A percentile compares a stretch with the other conserved stretches of the same genome.
Conservation (phyloP, 169 alveolate species). For the Sarcocystis neurona region DNA sequence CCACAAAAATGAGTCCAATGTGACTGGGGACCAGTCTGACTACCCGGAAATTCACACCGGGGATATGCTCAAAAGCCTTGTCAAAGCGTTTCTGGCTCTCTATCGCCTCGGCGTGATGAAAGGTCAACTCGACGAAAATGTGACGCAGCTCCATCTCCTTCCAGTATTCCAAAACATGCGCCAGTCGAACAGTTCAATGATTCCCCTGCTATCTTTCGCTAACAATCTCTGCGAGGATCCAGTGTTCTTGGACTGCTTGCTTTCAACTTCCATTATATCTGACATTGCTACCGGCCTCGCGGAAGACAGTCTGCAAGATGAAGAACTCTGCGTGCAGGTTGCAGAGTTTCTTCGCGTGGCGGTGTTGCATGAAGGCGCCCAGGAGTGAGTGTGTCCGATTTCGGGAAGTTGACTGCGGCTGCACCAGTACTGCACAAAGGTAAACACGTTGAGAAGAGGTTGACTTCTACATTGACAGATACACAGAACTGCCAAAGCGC, state of each 20-base stretch:
- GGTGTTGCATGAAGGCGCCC: constrained; percentile 13
- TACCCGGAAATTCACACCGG: too few relatives aligned
- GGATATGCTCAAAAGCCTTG: not conserved
- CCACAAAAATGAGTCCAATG: too few relatives aligned
- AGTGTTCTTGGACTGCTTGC: constrained; percentile 5
- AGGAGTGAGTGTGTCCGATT: not conserved
- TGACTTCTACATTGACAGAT: not conserved
- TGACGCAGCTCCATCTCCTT: not conserved
- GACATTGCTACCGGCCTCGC: constrained; percentile 20
- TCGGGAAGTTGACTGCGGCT: not conserved
- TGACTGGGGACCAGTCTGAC: too few relatives aligned
- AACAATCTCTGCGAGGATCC: constrained; percentile 23
- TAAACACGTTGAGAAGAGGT: not conserved
- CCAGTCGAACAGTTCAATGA: not conserved
- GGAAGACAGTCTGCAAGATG: not conserved
- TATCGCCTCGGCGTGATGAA: constrained; percentile 22
- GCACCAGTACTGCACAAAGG: not conserved
- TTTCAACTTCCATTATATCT: not conserved
- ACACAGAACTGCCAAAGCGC: not conserved
- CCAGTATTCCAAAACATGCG: not conserved
- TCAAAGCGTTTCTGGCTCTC: constrained; percentile 9
- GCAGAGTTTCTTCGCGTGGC: constrained; percentile 35
- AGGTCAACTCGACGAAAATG: not conserved
- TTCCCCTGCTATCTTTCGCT: constrained; percentile 6
- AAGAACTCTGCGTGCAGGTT: not conserved